Conservation (phyloP, 139 green algal species). For the Trebouxia sp. region DNA sequence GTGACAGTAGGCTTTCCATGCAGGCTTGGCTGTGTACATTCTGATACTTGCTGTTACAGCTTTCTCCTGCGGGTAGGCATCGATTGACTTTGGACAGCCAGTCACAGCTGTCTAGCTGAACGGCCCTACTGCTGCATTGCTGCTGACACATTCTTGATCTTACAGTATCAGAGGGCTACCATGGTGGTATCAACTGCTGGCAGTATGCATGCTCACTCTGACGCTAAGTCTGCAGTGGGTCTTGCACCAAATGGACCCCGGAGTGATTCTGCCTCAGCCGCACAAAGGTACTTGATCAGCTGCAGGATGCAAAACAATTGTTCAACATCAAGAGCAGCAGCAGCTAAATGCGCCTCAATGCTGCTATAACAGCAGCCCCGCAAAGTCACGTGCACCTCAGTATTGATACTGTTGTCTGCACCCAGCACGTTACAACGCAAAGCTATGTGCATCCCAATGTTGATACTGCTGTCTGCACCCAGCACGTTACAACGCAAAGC, state of each 20-base stretch:
- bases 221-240: slow-evolving; percentile 33
- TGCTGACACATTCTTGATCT: background rate
- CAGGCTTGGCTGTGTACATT: slow-evolving; percentile 33
- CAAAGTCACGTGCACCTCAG: too few relatives aligned
- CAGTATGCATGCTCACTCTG: background rate
- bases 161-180: slow-evolving; percentile 32
- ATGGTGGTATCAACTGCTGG: slow-evolving; percentile 40
- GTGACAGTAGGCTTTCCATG: background rate
- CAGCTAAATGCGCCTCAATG: too few relatives aligned
- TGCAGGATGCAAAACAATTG: background rate
- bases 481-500: background rate
- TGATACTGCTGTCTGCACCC: background rate
- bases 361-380: too few relatives aligned
- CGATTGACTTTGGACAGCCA: background rate
- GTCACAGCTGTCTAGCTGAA: background rate
- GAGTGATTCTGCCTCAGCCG: slow-evolving; percentile 22
- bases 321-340: too few relatives aligned
- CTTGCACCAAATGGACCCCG: slow-evolving; percentile 36
- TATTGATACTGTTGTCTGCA: too few relatives aligned
- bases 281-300: slow-evolving; percentile 18
- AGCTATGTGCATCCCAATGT: slow-evolving; percentile 19
- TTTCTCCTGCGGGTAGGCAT: slow-evolving; percentile 29
- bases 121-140: background rate
- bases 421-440: too few relatives aligned
- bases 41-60: slow-evolving; percentile 25